Evolutionary conservation across 768 basidiomycete species (phyloP).

Genomic region (Tephrocybe sp.): DNA sequence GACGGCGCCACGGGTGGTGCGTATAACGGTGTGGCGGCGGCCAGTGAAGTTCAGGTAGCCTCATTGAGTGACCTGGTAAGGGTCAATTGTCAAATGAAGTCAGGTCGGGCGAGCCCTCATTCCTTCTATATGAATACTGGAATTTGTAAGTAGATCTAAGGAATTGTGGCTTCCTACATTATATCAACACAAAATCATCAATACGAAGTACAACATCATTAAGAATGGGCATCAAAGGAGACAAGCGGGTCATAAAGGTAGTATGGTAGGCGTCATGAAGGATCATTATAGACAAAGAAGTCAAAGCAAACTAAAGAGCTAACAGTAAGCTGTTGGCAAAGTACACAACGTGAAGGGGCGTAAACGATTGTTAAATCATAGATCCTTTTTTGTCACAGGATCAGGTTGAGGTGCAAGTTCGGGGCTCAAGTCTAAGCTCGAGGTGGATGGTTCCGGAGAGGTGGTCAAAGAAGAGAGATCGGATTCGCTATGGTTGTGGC

Average conservation of each 20-base stretch:
- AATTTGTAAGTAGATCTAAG: neutral
- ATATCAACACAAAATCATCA: neutral
- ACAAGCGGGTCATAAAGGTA: neutral
- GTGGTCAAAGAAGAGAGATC: slow-evolving; percentile 14
- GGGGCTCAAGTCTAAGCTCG: slow-evolving; percentile 13
- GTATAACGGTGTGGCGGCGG: no score
- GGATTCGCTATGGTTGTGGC: slow-evolving; percentile 15
- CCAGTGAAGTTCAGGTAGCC: no score
- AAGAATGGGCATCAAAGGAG: neutral
- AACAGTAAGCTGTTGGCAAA: neutral
- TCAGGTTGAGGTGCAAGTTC: slow-evolving; percentile 10
- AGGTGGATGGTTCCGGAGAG: slow-evolving; percentile 10
- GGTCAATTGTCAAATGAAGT: no score
- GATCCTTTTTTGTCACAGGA: slow-evolving; percentile 10
- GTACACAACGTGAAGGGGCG: neutral
- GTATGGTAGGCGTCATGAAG: slow-evolving; percentile 7
- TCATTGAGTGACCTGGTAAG: no score
- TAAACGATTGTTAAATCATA: slow-evolving; percentile 1
- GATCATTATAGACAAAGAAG: neutral
- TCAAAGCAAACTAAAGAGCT: neutral
- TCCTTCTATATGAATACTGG: neutral
- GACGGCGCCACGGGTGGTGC: no score
- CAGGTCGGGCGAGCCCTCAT: no score
- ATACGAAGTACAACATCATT: slow-evolving; percentile 14
- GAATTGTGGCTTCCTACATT: neutral